phyloP scores from a whole-genome alignment of 2,329 filamentous ascomycete genomes.

The Xylariaceae sp. region DNA sequence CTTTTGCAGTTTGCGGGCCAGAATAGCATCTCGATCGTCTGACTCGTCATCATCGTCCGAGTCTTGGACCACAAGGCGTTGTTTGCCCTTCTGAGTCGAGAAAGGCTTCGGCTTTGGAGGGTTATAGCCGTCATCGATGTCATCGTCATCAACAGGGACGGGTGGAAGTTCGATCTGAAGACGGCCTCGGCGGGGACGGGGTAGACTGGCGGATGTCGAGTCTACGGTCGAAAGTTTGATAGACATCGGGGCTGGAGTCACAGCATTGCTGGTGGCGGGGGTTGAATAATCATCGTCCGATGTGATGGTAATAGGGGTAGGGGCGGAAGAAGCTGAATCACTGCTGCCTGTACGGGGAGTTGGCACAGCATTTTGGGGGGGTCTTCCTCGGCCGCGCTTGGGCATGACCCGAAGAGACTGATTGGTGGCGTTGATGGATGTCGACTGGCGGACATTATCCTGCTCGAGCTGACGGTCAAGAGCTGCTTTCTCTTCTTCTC shows the following conservation, averaged over 20 bases:
- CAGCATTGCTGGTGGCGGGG: constrained; percentile 40
- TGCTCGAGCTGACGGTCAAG: neutral
- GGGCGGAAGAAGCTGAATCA: constrained; percentile 34
- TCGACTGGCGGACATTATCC: neutral
- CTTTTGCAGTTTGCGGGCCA: constrained; percentile 13
- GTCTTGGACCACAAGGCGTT: constrained; percentile 21
- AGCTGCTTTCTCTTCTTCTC: neutral
- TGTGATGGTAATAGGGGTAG: constrained; percentile 28
- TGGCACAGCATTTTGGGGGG: constrained; percentile 24
- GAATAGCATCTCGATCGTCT: constrained; percentile 15
- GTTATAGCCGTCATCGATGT: constrained; percentile 20
- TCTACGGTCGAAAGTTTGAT: neutral
- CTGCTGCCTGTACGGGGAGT: constrained; percentile 16
- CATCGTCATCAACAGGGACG: constrained; percentile 17
- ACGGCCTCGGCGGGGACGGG: constrained; percentile 14
- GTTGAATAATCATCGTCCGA: constrained; percentile 40
- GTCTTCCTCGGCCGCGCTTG: constrained; percentile 28
- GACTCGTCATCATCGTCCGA: constrained; percentile 26
- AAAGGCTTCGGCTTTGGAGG: constrained; percentile 36
- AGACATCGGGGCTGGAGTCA: constrained; percentile 35
- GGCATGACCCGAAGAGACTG: constrained; percentile 3
- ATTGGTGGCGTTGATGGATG: neutral
- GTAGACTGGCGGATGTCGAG: constrained; percentile 1
- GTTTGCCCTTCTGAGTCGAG: no score
- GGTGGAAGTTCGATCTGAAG: constrained; percentile 34